phyloP scores from a whole-genome alignment of 352 stramenopile genomes.

The Elongisporangium anandrum region DNA sequence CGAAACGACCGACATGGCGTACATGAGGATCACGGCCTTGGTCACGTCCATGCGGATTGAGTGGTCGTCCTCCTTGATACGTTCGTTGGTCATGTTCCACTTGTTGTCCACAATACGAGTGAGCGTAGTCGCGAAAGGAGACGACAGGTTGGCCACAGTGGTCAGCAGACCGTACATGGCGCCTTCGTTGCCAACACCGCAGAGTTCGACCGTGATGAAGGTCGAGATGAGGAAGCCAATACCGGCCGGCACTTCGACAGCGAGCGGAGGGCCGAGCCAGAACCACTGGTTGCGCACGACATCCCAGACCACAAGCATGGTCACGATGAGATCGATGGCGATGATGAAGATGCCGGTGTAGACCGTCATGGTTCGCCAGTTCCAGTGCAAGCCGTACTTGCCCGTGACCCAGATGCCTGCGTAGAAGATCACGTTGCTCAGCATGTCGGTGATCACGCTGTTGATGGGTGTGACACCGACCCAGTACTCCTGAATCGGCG shows the following conservation, averaged over 20 bases:
- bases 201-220: conserved; percentile 36
- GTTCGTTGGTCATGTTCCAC: conserved; percentile 21
- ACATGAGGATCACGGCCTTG: background rate
- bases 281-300: conserved; percentile 32
- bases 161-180: conserved; percentile 38
- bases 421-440: conserved; percentile 20
- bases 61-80: conserved; percentile 23
- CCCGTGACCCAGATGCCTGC: conserved; percentile 14
- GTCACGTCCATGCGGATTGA: background rate
- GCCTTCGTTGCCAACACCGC: conserved; percentile 32
- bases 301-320: conserved; percentile 26
- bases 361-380: conserved; percentile 28
- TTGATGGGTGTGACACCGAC: conserved; percentile 34
- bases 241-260: conserved; percentile 30
- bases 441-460: conserved; percentile 21
- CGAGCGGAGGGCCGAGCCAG: conserved; percentile 25
- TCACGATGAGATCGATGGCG: conserved; percentile 13
- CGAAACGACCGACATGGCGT: background rate
- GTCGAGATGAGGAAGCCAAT: conserved; percentile 33
- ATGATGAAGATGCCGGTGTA: conserved; percentile 16
- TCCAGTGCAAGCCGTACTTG: conserved; percentile 35
- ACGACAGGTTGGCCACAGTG: conserved; percentile 28
- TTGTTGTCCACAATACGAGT: conserved; percentile 22
- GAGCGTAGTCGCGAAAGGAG: conserved; percentile 24
- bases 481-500: conserved; percentile 20